phyloP scores from a whole-genome alignment of 164 flowering plant species.

The Magnolia officinalis region DNA sequence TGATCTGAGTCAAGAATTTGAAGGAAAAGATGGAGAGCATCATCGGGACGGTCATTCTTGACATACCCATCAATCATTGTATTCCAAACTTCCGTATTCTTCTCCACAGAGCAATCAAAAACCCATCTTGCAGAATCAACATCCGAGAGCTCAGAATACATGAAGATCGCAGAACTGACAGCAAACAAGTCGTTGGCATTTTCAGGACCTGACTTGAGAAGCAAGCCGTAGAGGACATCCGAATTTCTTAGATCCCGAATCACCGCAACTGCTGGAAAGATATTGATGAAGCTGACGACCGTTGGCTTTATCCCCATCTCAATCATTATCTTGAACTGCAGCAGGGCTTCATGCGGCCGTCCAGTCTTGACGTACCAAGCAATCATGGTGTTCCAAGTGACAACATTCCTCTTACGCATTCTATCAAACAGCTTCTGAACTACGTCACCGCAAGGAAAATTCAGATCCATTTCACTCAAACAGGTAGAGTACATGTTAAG shows the following conservation, averaged over 20 bases:
- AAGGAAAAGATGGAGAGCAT: constrained; percentile 58
- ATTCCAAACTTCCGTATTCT: constrained; percentile 85
- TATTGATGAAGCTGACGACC: constrained; percentile 69
- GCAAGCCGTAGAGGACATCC: constrained; percentile 54
- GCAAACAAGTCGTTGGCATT: constrained; percentile 58
- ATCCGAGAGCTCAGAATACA: constrained; percentile 64
- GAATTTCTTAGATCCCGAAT: constrained; percentile 30
- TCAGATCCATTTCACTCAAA: constrained; percentile 9
- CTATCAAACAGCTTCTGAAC: constrained; percentile 54
- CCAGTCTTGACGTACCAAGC: constrained; percentile 66
- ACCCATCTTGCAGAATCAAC: constrained; percentile 54
- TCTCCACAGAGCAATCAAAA: constrained; percentile 48
- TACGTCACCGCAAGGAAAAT: constrained; percentile 27
- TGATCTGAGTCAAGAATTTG: constrained; percentile 38
- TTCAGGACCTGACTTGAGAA: constrained; percentile 52
- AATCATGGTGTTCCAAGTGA: constrained; percentile 77
- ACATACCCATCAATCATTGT: constrained; percentile 81
- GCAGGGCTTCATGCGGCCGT: constrained; percentile 41
- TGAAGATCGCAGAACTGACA: constrained; percentile 67
- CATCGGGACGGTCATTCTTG: constrained; percentile 45
- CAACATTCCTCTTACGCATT: constrained; percentile 68
- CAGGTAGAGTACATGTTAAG: constrained; percentile 77
- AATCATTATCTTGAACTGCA: constrained; percentile 59
- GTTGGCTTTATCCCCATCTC: constrained; percentile 52
- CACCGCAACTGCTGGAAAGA: constrained; percentile 66